phyloP scores from a whole-genome alignment of 495 filamentous ascomycete species.

The Bacidia rubella region DNA sequence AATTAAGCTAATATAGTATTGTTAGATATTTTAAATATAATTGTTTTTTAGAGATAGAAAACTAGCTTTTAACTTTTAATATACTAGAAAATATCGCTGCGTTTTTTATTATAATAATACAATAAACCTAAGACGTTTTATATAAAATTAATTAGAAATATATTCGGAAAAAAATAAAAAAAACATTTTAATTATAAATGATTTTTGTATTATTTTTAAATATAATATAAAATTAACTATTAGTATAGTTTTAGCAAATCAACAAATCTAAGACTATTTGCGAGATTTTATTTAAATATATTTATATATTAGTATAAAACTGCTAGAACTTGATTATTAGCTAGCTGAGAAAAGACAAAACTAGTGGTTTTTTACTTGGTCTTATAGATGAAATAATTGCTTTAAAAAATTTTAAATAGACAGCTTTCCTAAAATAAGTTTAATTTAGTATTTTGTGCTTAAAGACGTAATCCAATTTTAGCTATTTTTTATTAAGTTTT shows the following conservation, averaged over 20 bases:
- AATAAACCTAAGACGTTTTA: not conserved
- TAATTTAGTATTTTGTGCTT: not conserved
- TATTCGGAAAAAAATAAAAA: not conserved
- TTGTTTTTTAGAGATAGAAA: not conserved
- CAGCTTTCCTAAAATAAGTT: not conserved
- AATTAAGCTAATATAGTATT: not conserved
- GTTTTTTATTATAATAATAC: not conserved
- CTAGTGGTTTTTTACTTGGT: not conserved
- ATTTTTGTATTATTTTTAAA: conserved; percentile 1
- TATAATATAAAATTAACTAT: not conserved
- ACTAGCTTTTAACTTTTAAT: not conserved
- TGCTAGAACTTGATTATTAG: not conserved
- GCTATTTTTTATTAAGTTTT: not conserved
- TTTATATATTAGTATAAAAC: conserved; percentile 1
- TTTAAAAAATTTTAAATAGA: not conserved
- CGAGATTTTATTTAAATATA: conserved; percentile 1
- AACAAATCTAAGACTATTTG: conserved; percentile 1
- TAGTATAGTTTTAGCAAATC: not conserved
- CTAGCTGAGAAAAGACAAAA: not conserved
- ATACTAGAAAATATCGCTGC: not conserved
- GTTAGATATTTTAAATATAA: not conserved
- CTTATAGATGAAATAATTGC: not conserved
- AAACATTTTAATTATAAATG: not conserved
- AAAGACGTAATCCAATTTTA: not conserved
- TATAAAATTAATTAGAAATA: conserved; percentile 1